Percentiles rank a stretch among this genome's conserved stretches.
Evolutionary conservation across 176 grass and related monocot genomes (phyloP).

Genomic region (Eleusine coracana): DNA sequence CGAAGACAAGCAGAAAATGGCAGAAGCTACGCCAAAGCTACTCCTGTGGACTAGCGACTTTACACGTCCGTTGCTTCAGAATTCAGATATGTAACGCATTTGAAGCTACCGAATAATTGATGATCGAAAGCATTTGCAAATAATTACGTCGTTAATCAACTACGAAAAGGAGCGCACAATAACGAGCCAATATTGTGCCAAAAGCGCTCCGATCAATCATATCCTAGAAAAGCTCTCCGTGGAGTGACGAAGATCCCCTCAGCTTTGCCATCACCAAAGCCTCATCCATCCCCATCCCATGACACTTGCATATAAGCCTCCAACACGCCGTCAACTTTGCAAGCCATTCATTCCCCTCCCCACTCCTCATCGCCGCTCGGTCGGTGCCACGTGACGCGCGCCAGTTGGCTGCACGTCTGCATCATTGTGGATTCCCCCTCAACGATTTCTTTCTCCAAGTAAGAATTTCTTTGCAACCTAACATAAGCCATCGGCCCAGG

Average conservation of each 20-base stretch:
- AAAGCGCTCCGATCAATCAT: constrained; percentile 39
- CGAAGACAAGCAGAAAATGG: neutral
- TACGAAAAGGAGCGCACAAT: constrained; percentile 3
- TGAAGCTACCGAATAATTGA: neutral
- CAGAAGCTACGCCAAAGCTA: neutral
- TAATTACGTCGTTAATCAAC: neutral
- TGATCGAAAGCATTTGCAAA: neutral
- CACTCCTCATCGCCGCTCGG: constrained; percentile 16
- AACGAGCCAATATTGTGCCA: constrained; percentile 15
- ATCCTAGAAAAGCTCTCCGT: neutral
- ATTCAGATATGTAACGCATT: neutral
- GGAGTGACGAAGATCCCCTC: constrained; percentile 12
- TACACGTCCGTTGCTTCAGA: neutral
- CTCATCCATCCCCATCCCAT: neutral
- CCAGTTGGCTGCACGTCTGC: too few relatives aligned
- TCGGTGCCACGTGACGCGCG: constrained; percentile 24
- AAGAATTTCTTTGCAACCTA: too few relatives aligned
- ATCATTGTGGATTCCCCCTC: too few relatives aligned
- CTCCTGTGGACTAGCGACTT: neutral
- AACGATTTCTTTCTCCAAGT: too few relatives aligned
- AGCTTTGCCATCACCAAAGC: neutral
- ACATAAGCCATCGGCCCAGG: neutral
- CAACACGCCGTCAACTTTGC: constrained; percentile 6
- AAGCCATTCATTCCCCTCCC: neutral
- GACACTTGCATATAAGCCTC: neutral